Conservation (phyloP, 495 filamentous ascomycete species). For the Oleoguttula mirabilis region DNA sequence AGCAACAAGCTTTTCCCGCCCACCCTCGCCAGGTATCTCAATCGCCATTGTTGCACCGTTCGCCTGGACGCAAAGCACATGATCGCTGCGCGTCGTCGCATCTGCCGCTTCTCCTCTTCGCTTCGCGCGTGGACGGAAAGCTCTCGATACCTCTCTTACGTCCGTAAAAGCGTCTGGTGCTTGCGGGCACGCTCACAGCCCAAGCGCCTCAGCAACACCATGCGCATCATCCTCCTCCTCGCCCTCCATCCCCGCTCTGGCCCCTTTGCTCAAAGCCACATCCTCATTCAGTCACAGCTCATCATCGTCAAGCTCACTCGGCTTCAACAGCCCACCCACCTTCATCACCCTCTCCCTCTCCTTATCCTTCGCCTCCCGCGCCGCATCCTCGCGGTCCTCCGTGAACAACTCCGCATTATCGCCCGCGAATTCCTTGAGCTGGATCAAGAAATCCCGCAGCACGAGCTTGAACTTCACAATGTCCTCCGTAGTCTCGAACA, state of each 20-base stretch:
- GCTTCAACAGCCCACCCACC: conserved; percentile 83
- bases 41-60: no score
- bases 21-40: no score
- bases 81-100: no score
- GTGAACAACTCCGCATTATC: conserved; percentile 92
- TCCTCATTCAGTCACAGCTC: conserved; percentile 67
- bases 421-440: conserved; percentile 75
- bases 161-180: no score
- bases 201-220: not conserved
- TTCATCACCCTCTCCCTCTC: conserved; percentile 83
- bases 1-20: no score
- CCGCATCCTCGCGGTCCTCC: conserved; percentile 82
- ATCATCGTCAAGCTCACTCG: conserved; percentile 87
- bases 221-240: not conserved
- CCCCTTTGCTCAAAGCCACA: conserved; percentile 14
- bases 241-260: no score
- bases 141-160: no score
- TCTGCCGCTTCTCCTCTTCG: no score
- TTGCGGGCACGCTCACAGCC: no score
- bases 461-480: conserved; percentile 84
- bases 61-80: no score
- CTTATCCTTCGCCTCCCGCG: conserved; percentile 44
- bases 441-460: conserved; percentile 92
- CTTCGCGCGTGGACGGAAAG: no score
- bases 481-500: conserved; percentile 72